These are phyloP conservation scores for Ottelia alismoides DNA, from an alignment of 106 monocot genomes.

Conservation along the genomic window DNA sequence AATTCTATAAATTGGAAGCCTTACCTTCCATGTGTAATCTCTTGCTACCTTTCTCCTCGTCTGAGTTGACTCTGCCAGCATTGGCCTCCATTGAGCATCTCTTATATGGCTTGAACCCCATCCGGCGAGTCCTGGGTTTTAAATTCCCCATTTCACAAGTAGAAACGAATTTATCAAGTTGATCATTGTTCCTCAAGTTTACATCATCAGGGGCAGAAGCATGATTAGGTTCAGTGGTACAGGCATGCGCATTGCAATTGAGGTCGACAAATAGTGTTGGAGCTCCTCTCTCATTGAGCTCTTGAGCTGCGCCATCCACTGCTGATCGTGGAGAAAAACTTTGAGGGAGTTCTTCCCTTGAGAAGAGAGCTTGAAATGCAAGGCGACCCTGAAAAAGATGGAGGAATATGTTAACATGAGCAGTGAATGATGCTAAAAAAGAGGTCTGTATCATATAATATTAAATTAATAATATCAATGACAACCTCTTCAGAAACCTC, in stretches of 20 bases:
- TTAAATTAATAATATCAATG: neutral
- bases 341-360: conserved; percentile 64
- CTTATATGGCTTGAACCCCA: conserved; percentile 94
- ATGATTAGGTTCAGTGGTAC: conserved; percentile 9
- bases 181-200: neutral
- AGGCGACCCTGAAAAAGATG: conserved; percentile 61
- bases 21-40: conserved; percentile 51
- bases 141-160: conserved; percentile 11
- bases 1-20: conserved; percentile 32
- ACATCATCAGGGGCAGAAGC: neutral
- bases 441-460: neutral
- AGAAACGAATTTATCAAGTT: neutral
- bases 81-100: conserved; percentile 61
- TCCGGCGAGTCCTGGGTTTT: conserved; percentile 32
- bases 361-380: conserved; percentile 81
- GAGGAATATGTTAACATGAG: conserved; percentile 18
- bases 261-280: conserved; percentile 25
- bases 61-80: conserved; percentile 15
- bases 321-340: conserved; percentile 58
- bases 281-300: conserved; percentile 17
- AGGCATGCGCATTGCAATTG: conserved; percentile 17
- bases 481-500: conserved; percentile 88
- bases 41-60: conserved; percentile 45
- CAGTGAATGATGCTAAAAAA: conserved; percentile 3
- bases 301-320: conserved; percentile 2